phyloP scores from a whole-genome alignment of 352 stramenopile species.

The Globisporangium recalcitrans region DNA sequence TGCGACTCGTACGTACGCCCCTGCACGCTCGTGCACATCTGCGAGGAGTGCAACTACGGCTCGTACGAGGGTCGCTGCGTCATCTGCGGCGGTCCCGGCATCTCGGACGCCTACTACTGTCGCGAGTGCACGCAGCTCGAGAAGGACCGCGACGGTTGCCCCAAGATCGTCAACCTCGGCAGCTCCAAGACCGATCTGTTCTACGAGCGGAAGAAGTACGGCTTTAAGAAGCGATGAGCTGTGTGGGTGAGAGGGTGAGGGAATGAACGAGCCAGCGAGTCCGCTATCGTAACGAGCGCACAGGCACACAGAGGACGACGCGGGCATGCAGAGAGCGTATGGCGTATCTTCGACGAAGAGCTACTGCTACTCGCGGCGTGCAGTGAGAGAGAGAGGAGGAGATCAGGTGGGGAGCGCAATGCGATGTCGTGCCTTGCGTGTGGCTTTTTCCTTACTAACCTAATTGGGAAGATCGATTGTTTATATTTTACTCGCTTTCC shows the following conservation, averaged over 20 bases:
- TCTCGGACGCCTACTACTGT: slow-evolving; percentile 99
- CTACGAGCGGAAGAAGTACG: slow-evolving; percentile 99
- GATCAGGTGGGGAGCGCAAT: not conserved
- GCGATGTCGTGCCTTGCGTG: not conserved
- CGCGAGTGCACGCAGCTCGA: slow-evolving; percentile 97
- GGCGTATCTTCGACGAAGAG: not conserved
- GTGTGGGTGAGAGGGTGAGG: not conserved
- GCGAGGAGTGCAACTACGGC: slow-evolving; percentile 99
- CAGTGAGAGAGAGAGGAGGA: not conserved
- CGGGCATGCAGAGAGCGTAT: too few relatives aligned
- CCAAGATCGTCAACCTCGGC: slow-evolving; percentile 99
- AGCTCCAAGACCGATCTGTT: slow-evolving; percentile 96
- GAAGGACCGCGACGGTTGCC: slow-evolving; percentile 97
- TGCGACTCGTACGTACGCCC: slow-evolving; percentile 99
- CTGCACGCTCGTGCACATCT: slow-evolving; percentile 96
- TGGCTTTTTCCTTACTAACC: not conserved
- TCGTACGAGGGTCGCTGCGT: slow-evolving; percentile 95
- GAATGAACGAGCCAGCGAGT: not conserved
- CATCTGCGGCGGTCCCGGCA: slow-evolving; percentile 95
- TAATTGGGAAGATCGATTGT: not conserved
- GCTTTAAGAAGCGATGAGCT: slow-evolving; percentile 86
- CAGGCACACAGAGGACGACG: too few relatives aligned
- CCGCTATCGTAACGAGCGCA: too few relatives aligned
- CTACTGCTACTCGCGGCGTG: not conserved
- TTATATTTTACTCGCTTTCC: not conserved